Base-by-base conservation (phyloP, 805 yeast genomes). In the Tetrapisispora namnaoensis region DNA sequence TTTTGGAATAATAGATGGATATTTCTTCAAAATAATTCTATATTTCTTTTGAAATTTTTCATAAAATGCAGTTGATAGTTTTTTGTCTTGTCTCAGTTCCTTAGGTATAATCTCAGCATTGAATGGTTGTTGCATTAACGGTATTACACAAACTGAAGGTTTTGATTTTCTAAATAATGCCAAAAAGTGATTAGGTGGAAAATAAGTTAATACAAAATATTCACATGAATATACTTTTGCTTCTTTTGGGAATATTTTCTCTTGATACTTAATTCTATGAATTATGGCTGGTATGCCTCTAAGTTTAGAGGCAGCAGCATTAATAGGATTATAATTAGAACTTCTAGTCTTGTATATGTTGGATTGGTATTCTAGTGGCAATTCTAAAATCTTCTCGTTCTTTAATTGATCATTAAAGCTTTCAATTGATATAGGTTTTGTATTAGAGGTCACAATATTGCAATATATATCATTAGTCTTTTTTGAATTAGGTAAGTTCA, bases 161-260 rank as follows among this genome's bases (percentile, higher is more conserved):
- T 53, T 58, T 17, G 61, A 53, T 48, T 64, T 63, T 24, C 66
- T 55, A 44, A 61, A 60, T 28, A 61, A 11, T 2, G 59, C 53
- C 21, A 63, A 41, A 45, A 65, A 59, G 46, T 65, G 68, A 17
- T 54, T 54, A 7, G 61, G 55, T 24, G 70, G 69, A 42, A 54
- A 59, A 47, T 53, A 66, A 28, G 46, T 44, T 22, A 66, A 36
- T 13, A 46, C 42, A 49, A 66, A 58, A 36, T 50, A 62, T 18
- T 53, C 47, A 38, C 65, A 55, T 4, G 48, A 53, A 45, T 56
- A 61, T 6, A 58, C 57, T 17, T 27, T 46, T 24, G 63, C 47
- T 21, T 58, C 57, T 9, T 38, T 45, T 2, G 53, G 46, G 20
- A 50, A 54, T 3, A 52, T 13, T 21, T 46, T 49, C 21, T 40